Evolutionary conservation across 176 grass and related monocot genomes (phyloP).

Genomic region (Phoenix dactylifera): DNA sequence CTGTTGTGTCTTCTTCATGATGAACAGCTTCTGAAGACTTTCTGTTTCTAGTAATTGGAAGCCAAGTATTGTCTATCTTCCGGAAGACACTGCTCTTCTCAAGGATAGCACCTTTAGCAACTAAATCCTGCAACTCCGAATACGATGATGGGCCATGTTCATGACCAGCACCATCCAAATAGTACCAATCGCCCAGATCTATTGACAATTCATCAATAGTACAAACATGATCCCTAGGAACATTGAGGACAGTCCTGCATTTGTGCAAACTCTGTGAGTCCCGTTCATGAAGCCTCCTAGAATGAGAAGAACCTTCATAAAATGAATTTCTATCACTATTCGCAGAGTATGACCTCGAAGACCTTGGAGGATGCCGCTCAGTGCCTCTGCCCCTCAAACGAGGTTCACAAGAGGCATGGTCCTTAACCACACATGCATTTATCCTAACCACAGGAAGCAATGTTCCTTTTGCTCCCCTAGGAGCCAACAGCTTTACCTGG

Average conservation of each 20-base stretch:
- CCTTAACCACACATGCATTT: constrained; percentile 82
- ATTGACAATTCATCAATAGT: constrained; percentile 72
- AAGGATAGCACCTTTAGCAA: constrained; percentile 55
- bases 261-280: constrained; percentile 65
- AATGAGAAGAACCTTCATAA: constrained; percentile 51
- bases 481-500: constrained; percentile 39
- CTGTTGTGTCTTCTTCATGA: constrained; percentile 6
- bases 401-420: constrained; percentile 47
- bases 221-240: constrained; percentile 82
- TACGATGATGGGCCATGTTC: constrained; percentile 86
- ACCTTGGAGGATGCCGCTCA: constrained; percentile 56
- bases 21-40: constrained; percentile 31
- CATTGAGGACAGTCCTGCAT: constrained; percentile 45
- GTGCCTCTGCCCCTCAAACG: constrained; percentile 38
- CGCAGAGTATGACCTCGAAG: constrained; percentile 57
- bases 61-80: constrained; percentile 90
- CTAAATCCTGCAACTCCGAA: constrained; percentile 73
- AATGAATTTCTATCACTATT: constrained; percentile 53
- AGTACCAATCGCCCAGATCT: constrained; percentile 82
- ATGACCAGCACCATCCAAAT: constrained; percentile 83
- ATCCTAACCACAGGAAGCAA: constrained; percentile 67
- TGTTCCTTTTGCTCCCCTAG: constrained; percentile 65
- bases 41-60: constrained; percentile 64
- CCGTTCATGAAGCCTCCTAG: constrained; percentile 58
- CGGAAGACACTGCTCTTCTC: constrained; percentile 81